Percentiles rank a stretch among this genome's conserved stretches.
Evolutionary conservation across 2,329 filamentous ascomycete species (phyloP).

Genomic region (Fusarium pseudocircinatum): DNA sequence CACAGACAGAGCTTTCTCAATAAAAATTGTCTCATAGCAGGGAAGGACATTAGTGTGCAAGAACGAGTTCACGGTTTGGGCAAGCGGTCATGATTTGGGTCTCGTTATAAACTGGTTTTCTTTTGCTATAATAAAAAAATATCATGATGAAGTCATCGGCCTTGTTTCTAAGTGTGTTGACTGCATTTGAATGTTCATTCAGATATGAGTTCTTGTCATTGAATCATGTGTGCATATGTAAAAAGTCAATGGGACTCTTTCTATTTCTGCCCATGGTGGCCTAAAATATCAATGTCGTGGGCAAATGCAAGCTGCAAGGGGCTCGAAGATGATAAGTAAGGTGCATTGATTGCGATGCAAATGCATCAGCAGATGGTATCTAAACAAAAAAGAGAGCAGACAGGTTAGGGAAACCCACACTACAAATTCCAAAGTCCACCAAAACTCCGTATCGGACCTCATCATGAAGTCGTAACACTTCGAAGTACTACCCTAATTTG

Average conservation of each 20-base stretch:
- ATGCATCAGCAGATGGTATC: conserved; percentile 40
- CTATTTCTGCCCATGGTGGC: neutral
- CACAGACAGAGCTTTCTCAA: conserved; percentile 14
- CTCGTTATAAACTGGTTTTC: conserved; percentile 22
- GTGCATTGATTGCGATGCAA: conserved; percentile 21
- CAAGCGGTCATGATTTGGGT: conserved; percentile 39
- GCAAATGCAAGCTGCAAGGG: neutral
- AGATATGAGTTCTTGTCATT: neutral
- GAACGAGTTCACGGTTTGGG: conserved; percentile 37
- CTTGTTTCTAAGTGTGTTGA: neutral
- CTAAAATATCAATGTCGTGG: neutral
- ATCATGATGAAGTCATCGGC: neutral
- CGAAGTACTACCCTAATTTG: neutral
- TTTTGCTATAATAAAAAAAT: conserved; percentile 15
- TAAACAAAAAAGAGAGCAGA: conserved; percentile 40
- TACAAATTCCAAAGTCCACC: conserved; percentile 32
- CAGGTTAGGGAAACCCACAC: conserved; percentile 10
- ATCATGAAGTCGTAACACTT: conserved; percentile 1
- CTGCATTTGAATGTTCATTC: neutral
- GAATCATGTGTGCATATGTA: neutral
- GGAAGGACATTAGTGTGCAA: conserved; percentile 27
- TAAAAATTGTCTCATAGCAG: conserved; percentile 19
- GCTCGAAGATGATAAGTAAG: conserved; percentile 8
- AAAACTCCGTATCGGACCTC: conserved; percentile 38
- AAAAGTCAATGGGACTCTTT: neutral